Evolutionary conservation across 495 filamentous ascomycete species (phyloP).

Genomic region (Corynascus novoguineensis): DNA sequence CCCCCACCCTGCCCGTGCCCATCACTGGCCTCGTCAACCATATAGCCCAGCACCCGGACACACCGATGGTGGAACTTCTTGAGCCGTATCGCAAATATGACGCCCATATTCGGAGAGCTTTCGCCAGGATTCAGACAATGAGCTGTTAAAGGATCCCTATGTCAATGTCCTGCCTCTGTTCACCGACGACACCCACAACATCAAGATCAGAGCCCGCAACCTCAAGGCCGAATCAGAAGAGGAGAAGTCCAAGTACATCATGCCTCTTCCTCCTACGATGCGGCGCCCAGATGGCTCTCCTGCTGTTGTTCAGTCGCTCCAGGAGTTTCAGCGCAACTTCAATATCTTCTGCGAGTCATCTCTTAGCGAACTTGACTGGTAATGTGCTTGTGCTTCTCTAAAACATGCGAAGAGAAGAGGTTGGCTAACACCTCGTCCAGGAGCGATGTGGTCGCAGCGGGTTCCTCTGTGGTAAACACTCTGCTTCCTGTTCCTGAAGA

Average conservation of each 20-base stretch:
- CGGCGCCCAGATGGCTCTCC: conserved; percentile 56
- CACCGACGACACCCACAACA: conserved; percentile 45
- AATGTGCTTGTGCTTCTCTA: not conserved
- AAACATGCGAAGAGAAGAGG: not conserved
- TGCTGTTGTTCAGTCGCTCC: conserved; percentile 57
- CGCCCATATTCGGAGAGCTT: conserved; percentile 59
- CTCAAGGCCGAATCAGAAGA: conserved; percentile 53
- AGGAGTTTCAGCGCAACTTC: conserved; percentile 72
- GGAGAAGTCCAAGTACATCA: conserved; percentile 62
- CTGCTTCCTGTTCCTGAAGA: conserved; percentile 65
- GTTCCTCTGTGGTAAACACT: conserved; percentile 68
- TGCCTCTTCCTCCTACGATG: conserved; percentile 54
- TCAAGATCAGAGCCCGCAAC: conserved; percentile 60
- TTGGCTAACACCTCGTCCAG: not conserved
- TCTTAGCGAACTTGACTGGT: conserved; percentile 63
- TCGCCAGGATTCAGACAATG: conserved; percentile 63
- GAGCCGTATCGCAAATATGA: conserved; percentile 67
- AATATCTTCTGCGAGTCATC: conserved; percentile 67
- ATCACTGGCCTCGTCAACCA: conserved; percentile 41
- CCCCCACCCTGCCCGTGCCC: conserved; percentile 42
- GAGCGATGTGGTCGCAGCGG: conserved; percentile 67
- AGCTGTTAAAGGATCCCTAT: conserved; percentile 51
- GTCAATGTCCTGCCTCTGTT: conserved; percentile 70
- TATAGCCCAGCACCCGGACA: conserved; percentile 46
- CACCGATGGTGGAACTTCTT: conserved; percentile 52